Percentiles rank a stretch among this genome's conserved stretches.
These are phyloP conservation scores for Vaccinium corymbosum DNA, from an alignment of 148 eudicot species.

Conservation along the genomic window DNA sequence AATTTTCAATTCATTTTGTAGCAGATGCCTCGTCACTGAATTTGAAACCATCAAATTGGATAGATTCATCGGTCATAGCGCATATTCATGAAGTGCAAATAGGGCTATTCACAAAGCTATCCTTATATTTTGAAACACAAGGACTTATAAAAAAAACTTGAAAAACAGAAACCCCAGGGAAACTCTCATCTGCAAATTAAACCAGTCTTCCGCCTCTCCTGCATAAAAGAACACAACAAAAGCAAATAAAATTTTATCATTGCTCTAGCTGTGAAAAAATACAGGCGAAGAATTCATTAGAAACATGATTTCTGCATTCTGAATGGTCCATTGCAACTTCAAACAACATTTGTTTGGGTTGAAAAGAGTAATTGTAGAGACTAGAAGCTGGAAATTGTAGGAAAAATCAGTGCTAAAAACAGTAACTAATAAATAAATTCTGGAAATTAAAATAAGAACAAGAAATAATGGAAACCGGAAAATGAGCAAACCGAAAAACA, in stretches of 20 bases:
- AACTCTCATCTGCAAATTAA: slow-evolving; percentile 32
- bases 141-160: slow-evolving; percentile 48
- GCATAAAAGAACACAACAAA: slow-evolving; percentile 13
- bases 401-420: no score
- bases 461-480: no score
- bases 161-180: slow-evolving; percentile 87
- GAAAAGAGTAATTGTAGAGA: background rate
- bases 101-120: background rate
- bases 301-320: background rate
- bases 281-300: background rate
- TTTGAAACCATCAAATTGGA: background rate
- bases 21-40: background rate
- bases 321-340: background rate
- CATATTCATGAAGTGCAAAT: background rate
- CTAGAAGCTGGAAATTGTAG: no score
- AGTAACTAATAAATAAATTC: no score
- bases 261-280: background rate
- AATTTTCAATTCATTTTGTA: background rate
- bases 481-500: no score
- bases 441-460: no score
- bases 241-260: background rate
- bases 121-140: background rate
- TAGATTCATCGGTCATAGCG: no score
- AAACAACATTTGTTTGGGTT: background rate
- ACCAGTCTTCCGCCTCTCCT: slow-evolving; percentile 65